Base-by-base conservation (phyloP, 768 basidiomycete genomes). In the Hericium coralloides region DNA sequence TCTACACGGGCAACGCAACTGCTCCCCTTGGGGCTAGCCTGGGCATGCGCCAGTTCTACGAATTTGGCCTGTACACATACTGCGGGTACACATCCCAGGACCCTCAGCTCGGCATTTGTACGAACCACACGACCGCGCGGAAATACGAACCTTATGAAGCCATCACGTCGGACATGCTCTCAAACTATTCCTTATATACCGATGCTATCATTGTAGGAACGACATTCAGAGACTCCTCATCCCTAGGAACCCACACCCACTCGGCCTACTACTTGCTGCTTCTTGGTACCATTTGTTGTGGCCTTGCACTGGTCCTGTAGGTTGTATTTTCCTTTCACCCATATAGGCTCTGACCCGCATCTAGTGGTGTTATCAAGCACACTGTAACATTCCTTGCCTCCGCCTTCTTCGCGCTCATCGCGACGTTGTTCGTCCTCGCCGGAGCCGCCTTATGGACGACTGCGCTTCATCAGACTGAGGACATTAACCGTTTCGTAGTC, bases 51-150 rank as follows among this genome's bases (percentile, higher is more conserved):
- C 79, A 84, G 67, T 69, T 76, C 58, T 92, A 92, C 72, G 73
- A 82, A 58, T 92, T 86, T 60, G 90, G 90, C n/a, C 73, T 92
- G 23, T 92, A 92, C 71, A 81, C 83, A 18, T 81, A 87, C 67
- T 92, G 90, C 63, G 89, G 78, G 63, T 91, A 84, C 63, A 73
- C 85, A 62, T 79, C 82, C 60, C 69, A 71, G 43, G 76, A 76
- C 20, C 74, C 43, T 8, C n/a, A 45, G 43, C 14, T 73, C 31
- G 89, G 89, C 25, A 77, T 70, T 51, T 92, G 89, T 68, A 78
- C 83, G 31, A 84, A 83, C 64, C 72, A 76, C 43, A 79, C 83
- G 36, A 68, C 78, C 31, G 87, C 80, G 49, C 71, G 75, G 60
- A 74, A 74, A 56, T 89, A 86, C 68, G 72, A 74, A 51, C 90